Base-by-base conservation (phyloP, 257 asterid genomes). In the Knoxia roxburghii region DNA sequence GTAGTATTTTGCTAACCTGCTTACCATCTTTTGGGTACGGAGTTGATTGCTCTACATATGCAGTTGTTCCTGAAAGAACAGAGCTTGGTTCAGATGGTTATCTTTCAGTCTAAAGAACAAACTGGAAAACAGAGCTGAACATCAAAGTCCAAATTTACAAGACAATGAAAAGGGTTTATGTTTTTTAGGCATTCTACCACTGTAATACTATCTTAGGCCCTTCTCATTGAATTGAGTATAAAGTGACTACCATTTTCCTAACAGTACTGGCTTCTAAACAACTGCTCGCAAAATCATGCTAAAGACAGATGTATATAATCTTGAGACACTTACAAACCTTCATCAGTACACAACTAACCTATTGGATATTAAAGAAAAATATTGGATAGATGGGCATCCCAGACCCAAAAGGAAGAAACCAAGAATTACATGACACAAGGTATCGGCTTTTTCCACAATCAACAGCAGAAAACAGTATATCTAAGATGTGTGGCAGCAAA, bases 1-100 rank as follows among this genome's bases (percentile, higher is more conserved):
- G 51, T 58, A 18, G 52, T 56, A 69, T n/a, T 53, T 49, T 21
- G 72, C 81, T 88, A 79, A 90, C 97, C 97, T 86, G 97, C 86
- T 90, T 90, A 78, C 97, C 96, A 72, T 90, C 97, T 81, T 85
- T 80, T 32, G 97, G 97, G 77, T 13, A 88, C 20, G 97, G 97
- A 69, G 39, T 73, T 72, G 97, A 90, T 76, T 90, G 97, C 83
- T 90, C 96, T 65, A 90, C 58, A 77, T 86, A 90, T 51, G 78
- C 97, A 67, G 86, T 78, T 64, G 97, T 88, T 82, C 97, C 97
- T 90, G 89, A 73, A 86, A 73, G 27, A 61, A 55, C 57, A 63
- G 76, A 37, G 60, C 56, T 59, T 21, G 68, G 57, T 39, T 49
- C 30, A 54, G 65, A 73, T 17, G 72, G 37, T 8, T 24, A 77